These are phyloP conservation scores for Oenanthe javanica DNA, from an alignment of 140 eudicot species.

Conservation along the genomic window DNA sequence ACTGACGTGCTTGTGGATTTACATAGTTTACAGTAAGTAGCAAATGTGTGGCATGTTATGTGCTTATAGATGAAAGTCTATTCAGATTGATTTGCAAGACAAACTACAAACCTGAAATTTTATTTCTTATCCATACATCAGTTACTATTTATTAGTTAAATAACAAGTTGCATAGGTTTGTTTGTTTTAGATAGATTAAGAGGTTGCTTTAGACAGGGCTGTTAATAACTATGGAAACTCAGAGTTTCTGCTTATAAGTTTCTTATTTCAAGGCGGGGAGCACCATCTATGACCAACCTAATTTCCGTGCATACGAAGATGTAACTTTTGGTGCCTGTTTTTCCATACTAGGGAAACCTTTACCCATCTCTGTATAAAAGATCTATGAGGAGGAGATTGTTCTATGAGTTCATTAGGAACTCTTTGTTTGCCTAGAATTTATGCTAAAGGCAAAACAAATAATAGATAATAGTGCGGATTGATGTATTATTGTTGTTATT, in stretches of 20 bases:
- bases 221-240: neutral
- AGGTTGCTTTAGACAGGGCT: neutral
- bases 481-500: too few species aligned
- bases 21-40: neutral
- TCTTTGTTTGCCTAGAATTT: neutral
- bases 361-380: neutral
- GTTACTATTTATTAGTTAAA: neutral
- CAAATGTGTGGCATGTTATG: neutral
- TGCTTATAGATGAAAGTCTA: neutral
- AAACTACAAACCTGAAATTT: neutral
- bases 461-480: neutral
- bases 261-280: neutral
- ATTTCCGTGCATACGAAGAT: neutral
- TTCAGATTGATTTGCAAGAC: neutral
- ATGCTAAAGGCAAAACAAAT: neutral
- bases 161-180: neutral
- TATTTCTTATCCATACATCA: neutral
- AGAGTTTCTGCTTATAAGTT: neutral
- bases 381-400: neutral
- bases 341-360: neutral
- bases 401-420: neutral
- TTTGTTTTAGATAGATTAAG: neutral
- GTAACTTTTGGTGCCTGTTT: neutral
- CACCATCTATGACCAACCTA: neutral
- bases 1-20: neutral